Percentiles rank a stretch among this genome's conserved stretches.
Conservation (phyloP, 768 basidiomycete species). For the Pleurotus citrinopileatus region DNA sequence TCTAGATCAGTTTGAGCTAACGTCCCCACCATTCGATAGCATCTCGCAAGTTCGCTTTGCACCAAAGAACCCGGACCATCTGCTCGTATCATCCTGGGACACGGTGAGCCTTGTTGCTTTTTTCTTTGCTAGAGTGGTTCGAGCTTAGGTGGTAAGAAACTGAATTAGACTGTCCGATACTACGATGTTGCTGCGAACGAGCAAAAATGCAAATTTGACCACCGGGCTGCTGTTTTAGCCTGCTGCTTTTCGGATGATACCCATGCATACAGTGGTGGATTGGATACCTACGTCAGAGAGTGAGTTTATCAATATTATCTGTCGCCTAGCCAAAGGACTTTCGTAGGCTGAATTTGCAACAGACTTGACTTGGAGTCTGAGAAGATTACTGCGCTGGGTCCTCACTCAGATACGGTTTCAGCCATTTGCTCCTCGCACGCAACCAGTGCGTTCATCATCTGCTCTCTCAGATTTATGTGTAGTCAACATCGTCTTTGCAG, state of each 20-base stretch:
- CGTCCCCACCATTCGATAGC: conserved; percentile 81
- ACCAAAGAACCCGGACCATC: conserved; percentile 70
- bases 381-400: conserved; percentile 70
- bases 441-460: conserved; percentile 46
- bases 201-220: conserved; percentile 79
- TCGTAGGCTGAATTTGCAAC: too few relatives aligned
- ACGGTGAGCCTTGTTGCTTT: conserved; percentile 36
- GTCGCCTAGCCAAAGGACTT: too few relatives aligned
- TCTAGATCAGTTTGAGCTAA: conserved; percentile 24
- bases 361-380: conserved; percentile 81
- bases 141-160: conserved; percentile 4
- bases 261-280: conserved; percentile 33
- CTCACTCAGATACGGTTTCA: conserved; percentile 79
- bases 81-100: conserved; percentile 92
- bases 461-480: neutral
- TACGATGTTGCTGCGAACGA: conserved; percentile 65
- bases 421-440: conserved; percentile 69
- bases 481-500: conserved; percentile 30
- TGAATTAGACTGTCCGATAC: conserved; percentile 32
- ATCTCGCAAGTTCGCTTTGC: conserved; percentile 81
- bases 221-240: conserved; percentile 86
- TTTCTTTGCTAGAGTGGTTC: conserved; percentile 9
- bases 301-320: neutral
- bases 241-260: conserved; percentile 68
- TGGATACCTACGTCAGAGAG: conserved; percentile 15